phyloP scores from a whole-genome alignment of 1,139 yeast species.

The Suhomyces bokatorum region DNA sequence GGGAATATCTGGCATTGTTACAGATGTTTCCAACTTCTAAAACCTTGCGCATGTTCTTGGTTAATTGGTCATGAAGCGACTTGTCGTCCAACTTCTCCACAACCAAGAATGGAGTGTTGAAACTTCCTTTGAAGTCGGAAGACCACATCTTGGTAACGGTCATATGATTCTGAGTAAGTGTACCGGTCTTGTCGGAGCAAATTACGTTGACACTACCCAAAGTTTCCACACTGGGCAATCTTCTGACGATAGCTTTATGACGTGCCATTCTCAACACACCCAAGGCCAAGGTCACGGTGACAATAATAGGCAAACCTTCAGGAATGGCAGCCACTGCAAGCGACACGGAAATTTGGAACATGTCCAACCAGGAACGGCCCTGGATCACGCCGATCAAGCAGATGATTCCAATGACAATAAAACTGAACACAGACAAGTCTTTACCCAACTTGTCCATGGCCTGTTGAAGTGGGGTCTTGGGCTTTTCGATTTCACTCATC shows the following conservation, averaged over 20 bases:
- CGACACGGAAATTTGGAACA: constrained; percentile 96
- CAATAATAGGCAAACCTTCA: constrained; percentile 95
- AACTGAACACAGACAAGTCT: constrained; percentile 79
- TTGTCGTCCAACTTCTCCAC: constrained; percentile 47
- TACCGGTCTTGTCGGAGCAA: constrained; percentile 94
- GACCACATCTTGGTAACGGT: constrained; percentile 88
- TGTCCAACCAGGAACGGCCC: constrained; percentile 92
- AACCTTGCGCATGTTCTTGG: constrained; percentile 53
- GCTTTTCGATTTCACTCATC: constrained; percentile 93
- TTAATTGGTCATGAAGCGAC: constrained; percentile 44
- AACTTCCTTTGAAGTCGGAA: constrained; percentile 61
- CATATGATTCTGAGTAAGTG: constrained; percentile 92
- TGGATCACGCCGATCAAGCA: constrained; percentile 84
- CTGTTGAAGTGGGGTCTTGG: constrained; percentile 90
- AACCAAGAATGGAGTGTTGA: constrained; percentile 46
- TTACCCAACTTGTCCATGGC: constrained; percentile 95
- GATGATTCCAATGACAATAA: constrained; percentile 81
- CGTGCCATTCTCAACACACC: constrained; percentile 96
- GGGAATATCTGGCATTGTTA: constrained; percentile 73
- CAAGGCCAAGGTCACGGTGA: constrained; percentile 90
- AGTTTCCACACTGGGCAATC: constrained; percentile 94
- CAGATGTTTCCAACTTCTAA: constrained; percentile 75
- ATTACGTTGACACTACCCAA: constrained; percentile 93
- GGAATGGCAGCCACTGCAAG: constrained; percentile 98
- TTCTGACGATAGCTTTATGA: constrained; percentile 86